Evolutionary conservation across 306 rosid genomes (phyloP).

Genomic region (Cucurbita pepo): DNA sequence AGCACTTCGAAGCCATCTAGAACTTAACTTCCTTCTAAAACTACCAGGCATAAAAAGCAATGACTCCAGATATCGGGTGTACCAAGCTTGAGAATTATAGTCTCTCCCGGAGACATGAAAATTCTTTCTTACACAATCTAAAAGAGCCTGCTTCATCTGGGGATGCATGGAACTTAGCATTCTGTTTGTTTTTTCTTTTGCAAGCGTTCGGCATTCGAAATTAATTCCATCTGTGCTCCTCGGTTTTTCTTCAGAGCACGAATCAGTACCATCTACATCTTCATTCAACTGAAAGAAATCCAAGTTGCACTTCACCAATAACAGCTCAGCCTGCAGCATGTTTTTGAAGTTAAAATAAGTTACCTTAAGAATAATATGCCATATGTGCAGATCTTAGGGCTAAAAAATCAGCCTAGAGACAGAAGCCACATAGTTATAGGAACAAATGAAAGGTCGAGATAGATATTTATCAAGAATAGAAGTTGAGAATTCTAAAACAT

Average conservation of each 20-base stretch:
- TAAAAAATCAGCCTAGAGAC: not conserved
- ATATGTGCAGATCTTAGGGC: not conserved
- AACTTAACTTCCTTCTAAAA: constrained; percentile 48
- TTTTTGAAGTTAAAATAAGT: not conserved
- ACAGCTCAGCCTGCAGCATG: constrained; percentile 49
- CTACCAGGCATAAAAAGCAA: constrained; percentile 16
- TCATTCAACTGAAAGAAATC: constrained; percentile 41
- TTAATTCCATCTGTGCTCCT: constrained; percentile 13
- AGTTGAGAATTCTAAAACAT: not conserved
- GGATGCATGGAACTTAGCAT: constrained; percentile 29
- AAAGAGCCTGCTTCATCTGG: constrained; percentile 34
- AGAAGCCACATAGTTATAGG: not conserved
- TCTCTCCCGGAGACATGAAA: constrained; percentile 36
- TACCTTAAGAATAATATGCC: not conserved
- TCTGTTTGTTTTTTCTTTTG: constrained; percentile 25
- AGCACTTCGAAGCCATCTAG: constrained; percentile 12
- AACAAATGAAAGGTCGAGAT: not conserved
- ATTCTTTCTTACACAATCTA: constrained; percentile 49
- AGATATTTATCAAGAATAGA: not conserved
- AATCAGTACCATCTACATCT: constrained; percentile 19
- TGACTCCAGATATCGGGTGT: constrained; percentile 18
- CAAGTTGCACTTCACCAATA: constrained; percentile 46
- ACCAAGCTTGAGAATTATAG: constrained; percentile 30
- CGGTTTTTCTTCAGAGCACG: constrained; percentile 26
- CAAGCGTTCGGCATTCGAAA: constrained; percentile 18